Conservation (phyloP, 2,329 filamentous ascomycete species). For the Niveomyces coronatus region DNA sequence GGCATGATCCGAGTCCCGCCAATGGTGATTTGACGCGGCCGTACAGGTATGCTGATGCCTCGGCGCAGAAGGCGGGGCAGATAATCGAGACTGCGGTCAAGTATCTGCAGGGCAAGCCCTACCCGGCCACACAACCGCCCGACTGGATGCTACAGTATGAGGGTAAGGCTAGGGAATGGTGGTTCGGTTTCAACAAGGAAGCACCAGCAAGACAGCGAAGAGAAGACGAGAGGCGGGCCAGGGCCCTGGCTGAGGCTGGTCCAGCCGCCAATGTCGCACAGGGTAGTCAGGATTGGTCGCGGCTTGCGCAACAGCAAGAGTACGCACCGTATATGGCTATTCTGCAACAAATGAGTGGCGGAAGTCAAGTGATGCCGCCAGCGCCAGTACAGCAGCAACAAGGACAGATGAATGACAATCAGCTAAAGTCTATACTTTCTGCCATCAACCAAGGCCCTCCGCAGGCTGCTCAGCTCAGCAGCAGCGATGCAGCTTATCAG, state of each 20-base stretch:
- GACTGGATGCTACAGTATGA: slow-evolving; percentile 38
- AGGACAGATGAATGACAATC: slow-evolving; percentile 24
- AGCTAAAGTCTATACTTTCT: slow-evolving; percentile 34
- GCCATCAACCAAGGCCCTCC: slow-evolving; percentile 29
- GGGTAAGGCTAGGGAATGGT: slow-evolving; percentile 42
- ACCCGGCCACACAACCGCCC: slow-evolving; percentile 40
- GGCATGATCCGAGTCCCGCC: slow-evolving; percentile 30
- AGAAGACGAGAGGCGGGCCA: slow-evolving; percentile 27
- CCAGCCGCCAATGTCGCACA: slow-evolving; percentile 21
- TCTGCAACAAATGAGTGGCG: slow-evolving; percentile 29
- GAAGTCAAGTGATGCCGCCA: slow-evolving; percentile 16
- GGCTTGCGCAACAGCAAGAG: slow-evolving; percentile 30
- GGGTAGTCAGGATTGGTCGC: slow-evolving; percentile 32
- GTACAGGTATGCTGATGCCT: slow-evolving; percentile 32
- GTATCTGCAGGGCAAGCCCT: slow-evolving; percentile 34
- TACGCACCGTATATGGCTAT: slow-evolving; percentile 33
- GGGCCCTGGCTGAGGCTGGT: slow-evolving; percentile 21
- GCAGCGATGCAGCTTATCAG: slow-evolving; percentile 15
- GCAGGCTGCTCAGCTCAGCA: slow-evolving; percentile 13
- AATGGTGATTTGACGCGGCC: slow-evolving; percentile 22
- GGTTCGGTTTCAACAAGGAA: slow-evolving; percentile 36
- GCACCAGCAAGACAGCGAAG: slow-evolving; percentile 26
- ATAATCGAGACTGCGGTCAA: slow-evolving; percentile 32
- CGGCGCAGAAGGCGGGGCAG: slow-evolving; percentile 31
- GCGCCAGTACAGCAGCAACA: slow-evolving; percentile 15